Conservation (phyloP, 805 yeast genomes). For the Saccharomycopsis olivae region DNA sequence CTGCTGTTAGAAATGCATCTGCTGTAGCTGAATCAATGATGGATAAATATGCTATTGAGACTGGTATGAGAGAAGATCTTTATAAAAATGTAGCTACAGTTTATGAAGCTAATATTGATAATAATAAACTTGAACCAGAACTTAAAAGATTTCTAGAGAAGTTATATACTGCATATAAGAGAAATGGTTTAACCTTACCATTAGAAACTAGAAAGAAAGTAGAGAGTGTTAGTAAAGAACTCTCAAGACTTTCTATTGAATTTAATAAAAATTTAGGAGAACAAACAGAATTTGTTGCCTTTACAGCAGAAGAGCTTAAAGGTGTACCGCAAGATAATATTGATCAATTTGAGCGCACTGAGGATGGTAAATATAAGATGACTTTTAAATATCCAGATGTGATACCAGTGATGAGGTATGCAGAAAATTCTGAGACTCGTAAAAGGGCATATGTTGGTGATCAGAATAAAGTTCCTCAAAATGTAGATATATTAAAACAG, state of each 20-base stretch:
- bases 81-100: slow-evolving; percentile 48
- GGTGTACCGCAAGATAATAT: slow-evolving; percentile 65
- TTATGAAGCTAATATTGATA: slow-evolving; percentile 29
- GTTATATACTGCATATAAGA: slow-evolving; percentile 41
- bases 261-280: slow-evolving; percentile 62
- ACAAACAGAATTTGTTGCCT: slow-evolving; percentile 49
- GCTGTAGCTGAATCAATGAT: slow-evolving; percentile 49
- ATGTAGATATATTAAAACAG: slow-evolving; percentile 47
- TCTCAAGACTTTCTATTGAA: slow-evolving; percentile 45
- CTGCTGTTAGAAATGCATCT: slow-evolving; percentile 63
- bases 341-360: slow-evolving; percentile 42
- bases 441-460: slow-evolving; percentile 54
- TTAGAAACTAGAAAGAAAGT: slow-evolving; percentile 43
- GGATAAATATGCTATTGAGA: slow-evolving; percentile 50
- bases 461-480: slow-evolving; percentile 55
- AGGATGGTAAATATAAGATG: slow-evolving; percentile 44
- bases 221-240: slow-evolving; percentile 45
- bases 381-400: slow-evolving; percentile 77
- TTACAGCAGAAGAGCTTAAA: slow-evolving; percentile 52
- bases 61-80: slow-evolving; percentile 55
- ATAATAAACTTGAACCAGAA: slow-evolving; percentile 36
- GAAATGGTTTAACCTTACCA: slow-evolving; percentile 61
- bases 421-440: slow-evolving; percentile 54
- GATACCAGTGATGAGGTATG: slow-evolving; percentile 67
- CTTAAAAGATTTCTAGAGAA: slow-evolving; percentile 48